Evolutionary conservation across 1,139 yeast genomes (phyloP).

Genomic region (Insectozyma bohioensis): DNA sequence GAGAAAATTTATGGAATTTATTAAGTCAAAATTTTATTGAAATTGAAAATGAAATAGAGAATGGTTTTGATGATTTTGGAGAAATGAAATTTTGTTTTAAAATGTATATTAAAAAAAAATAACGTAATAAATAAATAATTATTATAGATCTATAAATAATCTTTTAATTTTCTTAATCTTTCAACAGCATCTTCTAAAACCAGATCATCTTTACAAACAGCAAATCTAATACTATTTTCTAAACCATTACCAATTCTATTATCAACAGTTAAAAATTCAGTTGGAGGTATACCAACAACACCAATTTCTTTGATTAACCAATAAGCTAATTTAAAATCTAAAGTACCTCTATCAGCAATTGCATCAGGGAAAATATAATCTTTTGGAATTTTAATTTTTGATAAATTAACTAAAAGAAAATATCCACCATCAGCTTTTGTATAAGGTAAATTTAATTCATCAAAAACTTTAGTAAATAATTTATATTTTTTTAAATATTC

Average conservation of each 20-base stretch:
- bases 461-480: slow-evolving; percentile 73
- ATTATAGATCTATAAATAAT: slow-evolving; percentile 55
- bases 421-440: slow-evolving; percentile 92
- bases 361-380: slow-evolving; percentile 73
- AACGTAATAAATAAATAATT: too few species aligned
- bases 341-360: slow-evolving; percentile 60
- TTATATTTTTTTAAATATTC: slow-evolving; percentile 70
- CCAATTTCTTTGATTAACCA: slow-evolving; percentile 94
- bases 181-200: slow-evolving; percentile 78
- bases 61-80: slow-evolving; percentile 89
- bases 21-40: slow-evolving; percentile 32
- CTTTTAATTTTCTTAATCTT: slow-evolving; percentile 67
- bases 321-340: slow-evolving; percentile 84
- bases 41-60: slow-evolving; percentile 37
- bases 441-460: slow-evolving; percentile 83
- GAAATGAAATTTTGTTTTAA: slow-evolving; percentile 61
- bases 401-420: slow-evolving; percentile 83
- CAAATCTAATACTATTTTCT: slow-evolving; percentile 86
- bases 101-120: slow-evolving; percentile 21
- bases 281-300: slow-evolving; percentile 94
- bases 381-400: slow-evolving; percentile 74
- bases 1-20: slow-evolving; percentile 59
- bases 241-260: slow-evolving; percentile 71
- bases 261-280: slow-evolving; percentile 70
- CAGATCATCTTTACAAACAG: slow-evolving; percentile 90